Percentiles rank a stretch among this genome's conserved stretches.
These are phyloP conservation scores for Papilionanthe hybrid DNA, from an alignment of 116 monocot genomes.

Conservation along the genomic window DNA sequence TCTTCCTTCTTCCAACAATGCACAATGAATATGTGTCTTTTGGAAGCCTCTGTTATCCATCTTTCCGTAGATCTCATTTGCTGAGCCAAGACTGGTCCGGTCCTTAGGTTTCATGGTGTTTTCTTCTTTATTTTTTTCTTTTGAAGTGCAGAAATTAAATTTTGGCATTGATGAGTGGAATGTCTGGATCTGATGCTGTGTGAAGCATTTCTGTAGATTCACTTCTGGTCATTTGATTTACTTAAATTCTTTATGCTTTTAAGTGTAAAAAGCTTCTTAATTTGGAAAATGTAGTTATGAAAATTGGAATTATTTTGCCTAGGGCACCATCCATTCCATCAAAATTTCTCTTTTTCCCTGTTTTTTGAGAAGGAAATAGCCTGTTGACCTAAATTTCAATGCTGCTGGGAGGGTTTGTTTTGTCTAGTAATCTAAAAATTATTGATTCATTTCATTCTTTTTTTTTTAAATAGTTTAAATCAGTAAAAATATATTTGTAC, in stretches of 20 bases:
- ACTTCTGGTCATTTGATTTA: not conserved
- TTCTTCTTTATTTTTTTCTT: not conserved
- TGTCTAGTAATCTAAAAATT: not conserved
- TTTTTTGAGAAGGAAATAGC: too few species aligned
- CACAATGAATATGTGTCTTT: too few species aligned
- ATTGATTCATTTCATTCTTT: not conserved
- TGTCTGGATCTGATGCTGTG: not conserved
- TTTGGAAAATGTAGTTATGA: not conserved
- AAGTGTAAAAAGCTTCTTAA: not conserved
- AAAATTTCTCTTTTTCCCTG: too few species aligned
- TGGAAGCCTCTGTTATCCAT: not conserved
- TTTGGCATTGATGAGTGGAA: not conserved
- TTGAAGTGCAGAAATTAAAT: not conserved
- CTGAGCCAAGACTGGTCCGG: not conserved
- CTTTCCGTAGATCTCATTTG: not conserved
- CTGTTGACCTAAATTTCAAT: not conserved
- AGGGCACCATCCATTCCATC: too few species aligned
- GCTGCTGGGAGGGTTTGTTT: not conserved
- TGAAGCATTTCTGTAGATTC: not conserved
- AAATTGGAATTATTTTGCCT: too few species aligned
- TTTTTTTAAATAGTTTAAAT: not conserved
- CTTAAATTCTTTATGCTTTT: not conserved
- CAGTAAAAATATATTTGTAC: not conserved
- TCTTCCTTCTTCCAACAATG: too few species aligned
- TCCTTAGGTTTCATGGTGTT: not conserved